phyloP scores from a whole-genome alignment of 1,139 yeast genomes.

The Blastobotrys buckinghamii region DNA sequence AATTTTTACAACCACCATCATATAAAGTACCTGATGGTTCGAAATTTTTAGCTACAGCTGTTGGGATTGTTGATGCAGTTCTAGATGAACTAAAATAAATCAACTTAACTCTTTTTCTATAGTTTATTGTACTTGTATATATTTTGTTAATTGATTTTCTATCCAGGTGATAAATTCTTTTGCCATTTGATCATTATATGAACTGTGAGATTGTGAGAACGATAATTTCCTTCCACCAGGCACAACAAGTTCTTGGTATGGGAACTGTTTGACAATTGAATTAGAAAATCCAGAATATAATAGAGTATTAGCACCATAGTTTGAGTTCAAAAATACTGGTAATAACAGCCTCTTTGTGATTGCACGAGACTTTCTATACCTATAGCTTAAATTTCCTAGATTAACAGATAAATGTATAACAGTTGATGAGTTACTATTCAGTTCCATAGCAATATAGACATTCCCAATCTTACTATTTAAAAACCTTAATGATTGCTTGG shows the following conservation, averaged over 20 bases:
- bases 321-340: not conserved
- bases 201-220: not conserved
- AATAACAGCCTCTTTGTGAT: not conserved
- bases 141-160: not conserved
- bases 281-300: not conserved
- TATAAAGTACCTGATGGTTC: not conserved
- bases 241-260: not conserved
- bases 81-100: not conserved
- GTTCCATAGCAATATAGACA: not conserved
- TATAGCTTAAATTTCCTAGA: not conserved
- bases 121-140: not conserved
- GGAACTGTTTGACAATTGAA: not conserved
- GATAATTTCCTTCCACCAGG: not conserved
- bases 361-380: not conserved
- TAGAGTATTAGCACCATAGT: not conserved
- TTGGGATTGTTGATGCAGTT: not conserved
- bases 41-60: not conserved
- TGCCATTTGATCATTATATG: not conserved
- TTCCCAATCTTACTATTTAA: not conserved
- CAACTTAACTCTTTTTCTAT: not conserved
- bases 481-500: not conserved
- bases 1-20: not conserved
- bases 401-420: not conserved
- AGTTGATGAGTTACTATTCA: not conserved
- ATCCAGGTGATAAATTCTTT: not conserved